Percentiles rank a stretch among this genome's conserved stretches.
phyloP scores from a whole-genome alignment of 345 rosid genomes.

The Arabidopsis suecica region DNA sequence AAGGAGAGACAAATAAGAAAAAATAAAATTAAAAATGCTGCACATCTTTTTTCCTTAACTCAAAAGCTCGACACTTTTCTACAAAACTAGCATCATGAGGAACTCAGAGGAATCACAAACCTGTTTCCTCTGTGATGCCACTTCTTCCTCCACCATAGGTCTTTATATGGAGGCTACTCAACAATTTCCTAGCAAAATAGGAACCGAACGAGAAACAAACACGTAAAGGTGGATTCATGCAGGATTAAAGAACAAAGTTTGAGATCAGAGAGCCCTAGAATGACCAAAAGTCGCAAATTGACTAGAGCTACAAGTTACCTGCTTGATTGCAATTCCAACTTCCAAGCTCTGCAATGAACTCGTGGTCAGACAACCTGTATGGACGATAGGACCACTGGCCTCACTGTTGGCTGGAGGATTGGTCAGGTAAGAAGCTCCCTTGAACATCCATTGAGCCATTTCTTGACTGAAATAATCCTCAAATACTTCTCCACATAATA shows the following conservation, averaged over 20 bases:
- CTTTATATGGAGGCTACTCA: slow-evolving; percentile 33
- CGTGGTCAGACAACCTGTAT: slow-evolving; percentile 62
- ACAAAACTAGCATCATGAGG: slow-evolving; percentile 45
- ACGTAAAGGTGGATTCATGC: slow-evolving; percentile 13
- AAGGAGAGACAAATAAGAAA: slow-evolving; percentile 10
- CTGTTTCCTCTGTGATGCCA: slow-evolving; percentile 38
- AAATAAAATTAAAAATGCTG: slow-evolving; percentile 11
- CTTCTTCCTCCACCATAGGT: slow-evolving; percentile 27
- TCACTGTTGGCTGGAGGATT: slow-evolving; percentile 44
- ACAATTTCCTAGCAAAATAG: slow-evolving; percentile 35
- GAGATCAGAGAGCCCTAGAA: slow-evolving; percentile 7
- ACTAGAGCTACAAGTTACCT: slow-evolving; percentile 56
- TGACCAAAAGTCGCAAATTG: background rate
- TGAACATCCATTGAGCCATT: slow-evolving; percentile 81
- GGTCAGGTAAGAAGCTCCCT: slow-evolving; percentile 65
- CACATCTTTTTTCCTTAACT: slow-evolving; percentile 41
- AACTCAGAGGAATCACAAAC: slow-evolving; percentile 38
- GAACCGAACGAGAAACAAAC: slow-evolving; percentile 24
- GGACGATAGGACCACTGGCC: slow-evolving; percentile 65
- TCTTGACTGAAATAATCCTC: slow-evolving; percentile 75
- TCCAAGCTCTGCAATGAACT: slow-evolving; percentile 61
- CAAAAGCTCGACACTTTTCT: slow-evolving; percentile 40
- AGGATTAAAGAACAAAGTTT: slow-evolving; percentile 2
- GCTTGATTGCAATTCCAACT: slow-evolving; percentile 52
- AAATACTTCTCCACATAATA: slow-evolving; percentile 88